phyloP scores from a whole-genome alignment of 768 basidiomycete species.

The Lepiota venenata region DNA sequence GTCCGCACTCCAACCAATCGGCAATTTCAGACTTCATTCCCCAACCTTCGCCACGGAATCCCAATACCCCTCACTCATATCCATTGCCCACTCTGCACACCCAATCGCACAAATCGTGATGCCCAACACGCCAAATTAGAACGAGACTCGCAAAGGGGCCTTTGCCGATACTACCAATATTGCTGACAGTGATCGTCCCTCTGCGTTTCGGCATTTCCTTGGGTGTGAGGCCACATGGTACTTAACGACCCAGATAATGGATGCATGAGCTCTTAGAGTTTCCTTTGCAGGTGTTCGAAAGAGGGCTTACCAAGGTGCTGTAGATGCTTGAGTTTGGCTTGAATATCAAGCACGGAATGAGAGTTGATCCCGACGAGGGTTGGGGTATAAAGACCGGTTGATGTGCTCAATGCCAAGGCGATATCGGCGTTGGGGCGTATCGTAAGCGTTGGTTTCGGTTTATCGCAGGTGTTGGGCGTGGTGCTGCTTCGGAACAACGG shows the following conservation, averaged over 20 bases:
- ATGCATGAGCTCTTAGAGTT: neutral
- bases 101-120: conserved; percentile 85
- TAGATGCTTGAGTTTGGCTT: conserved; percentile 58
- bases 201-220: conserved; percentile 73
- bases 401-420: conserved; percentile 71
- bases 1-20: conserved; percentile 82
- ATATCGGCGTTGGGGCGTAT: conserved; percentile 77
- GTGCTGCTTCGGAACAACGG: conserved; percentile 82
- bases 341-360: conserved; percentile 55
- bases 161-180: conserved; percentile 76
- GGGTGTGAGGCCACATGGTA: conserved; percentile 59
- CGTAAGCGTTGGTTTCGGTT: conserved; percentile 61
- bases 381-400: conserved; percentile 82
- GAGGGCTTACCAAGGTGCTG: conserved; percentile 20
- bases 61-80: conserved; percentile 44
- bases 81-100: conserved; percentile 73
- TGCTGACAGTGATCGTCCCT: conserved; percentile 78
- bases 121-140: conserved; percentile 80
- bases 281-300: too few relatives aligned
- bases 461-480: conserved; percentile 32
- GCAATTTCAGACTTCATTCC: conserved; percentile 29
- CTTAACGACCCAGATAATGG: conserved; percentile 56
- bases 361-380: conserved; percentile 56
- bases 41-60: conserved; percentile 7
- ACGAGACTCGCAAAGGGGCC: conserved; percentile 73